A percentile compares a stretch with the other conserved stretches of the same genome.
phyloP scores from a whole-genome alignment of 202 grass and related monocot genomes.

The Elaeis oleifera region DNA sequence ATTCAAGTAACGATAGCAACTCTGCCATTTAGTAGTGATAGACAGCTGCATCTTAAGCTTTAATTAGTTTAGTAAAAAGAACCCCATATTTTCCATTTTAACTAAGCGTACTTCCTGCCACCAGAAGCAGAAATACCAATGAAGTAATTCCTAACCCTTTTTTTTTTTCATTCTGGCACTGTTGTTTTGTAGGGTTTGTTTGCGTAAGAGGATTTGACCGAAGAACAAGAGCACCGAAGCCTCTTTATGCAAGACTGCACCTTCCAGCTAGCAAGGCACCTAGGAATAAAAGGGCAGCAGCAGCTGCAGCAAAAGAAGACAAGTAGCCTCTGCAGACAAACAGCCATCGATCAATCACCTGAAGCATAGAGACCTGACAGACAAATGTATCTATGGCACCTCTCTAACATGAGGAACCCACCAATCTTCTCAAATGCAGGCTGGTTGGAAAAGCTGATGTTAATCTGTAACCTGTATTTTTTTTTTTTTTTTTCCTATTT shows the following conservation, averaged over 20 bases:
- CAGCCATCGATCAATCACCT: not conserved
- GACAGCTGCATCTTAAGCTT: too few relatives aligned
- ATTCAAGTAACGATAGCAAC: too few relatives aligned
- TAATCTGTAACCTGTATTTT: not conserved
- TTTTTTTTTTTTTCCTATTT: not conserved
- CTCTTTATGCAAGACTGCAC: constrained; percentile 19
- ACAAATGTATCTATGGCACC: too few relatives aligned
- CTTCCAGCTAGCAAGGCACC: constrained; percentile 6
- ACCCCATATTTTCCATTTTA: too few relatives aligned
- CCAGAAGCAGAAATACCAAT: too few relatives aligned
- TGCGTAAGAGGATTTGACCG: constrained; percentile 17
- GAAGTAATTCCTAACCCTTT: not conserved
- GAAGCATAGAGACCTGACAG: too few relatives aligned
- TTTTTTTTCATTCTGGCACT: not conserved
- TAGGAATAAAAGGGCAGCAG: not conserved
- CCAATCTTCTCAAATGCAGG: not conserved
- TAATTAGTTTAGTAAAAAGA: too few relatives aligned
- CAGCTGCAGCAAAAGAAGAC: not conserved
- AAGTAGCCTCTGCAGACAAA: not conserved
- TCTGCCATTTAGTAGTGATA: too few relatives aligned
- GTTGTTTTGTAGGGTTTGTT: constrained; percentile 12
- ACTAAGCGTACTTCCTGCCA: too few relatives aligned
- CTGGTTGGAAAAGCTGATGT: not conserved
- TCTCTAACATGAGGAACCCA: too few relatives aligned
- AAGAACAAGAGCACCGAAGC: constrained; percentile 17